These are phyloP conservation scores for Bacidia gigantensis DNA, from an alignment of 495 filamentous ascomycete genomes.

Conservation along the genomic window DNA sequence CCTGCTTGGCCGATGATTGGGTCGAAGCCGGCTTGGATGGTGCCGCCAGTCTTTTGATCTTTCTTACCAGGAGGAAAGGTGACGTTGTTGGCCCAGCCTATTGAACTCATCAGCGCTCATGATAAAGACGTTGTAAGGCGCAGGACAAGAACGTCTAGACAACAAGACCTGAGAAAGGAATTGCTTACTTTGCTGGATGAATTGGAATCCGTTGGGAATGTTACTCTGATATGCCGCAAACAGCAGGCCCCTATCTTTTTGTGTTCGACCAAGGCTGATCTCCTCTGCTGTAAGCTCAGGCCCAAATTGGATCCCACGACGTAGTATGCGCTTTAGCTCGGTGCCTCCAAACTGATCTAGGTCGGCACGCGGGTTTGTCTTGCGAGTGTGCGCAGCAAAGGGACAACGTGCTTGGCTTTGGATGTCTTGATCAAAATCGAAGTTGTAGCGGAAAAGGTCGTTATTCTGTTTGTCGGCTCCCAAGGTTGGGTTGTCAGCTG, in stretches of 20 bases:
- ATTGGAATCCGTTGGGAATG: constrained; percentile 26
- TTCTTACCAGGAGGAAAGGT: constrained; percentile 14
- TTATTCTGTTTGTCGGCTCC: constrained; percentile 18
- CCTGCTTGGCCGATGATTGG: constrained; percentile 24
- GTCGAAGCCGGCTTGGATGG: constrained; percentile 21
- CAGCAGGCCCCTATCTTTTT: constrained; percentile 25
- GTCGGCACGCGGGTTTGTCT: constrained; percentile 28
- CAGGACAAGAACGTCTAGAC: not conserved
- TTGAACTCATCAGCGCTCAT: not conserved
- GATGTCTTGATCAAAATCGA: constrained; percentile 16
- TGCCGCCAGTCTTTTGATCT: not conserved
- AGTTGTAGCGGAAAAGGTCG: constrained; percentile 18
- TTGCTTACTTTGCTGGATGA: constrained; percentile 23
- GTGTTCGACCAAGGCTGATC: constrained; percentile 7
- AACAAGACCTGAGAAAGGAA: not conserved
- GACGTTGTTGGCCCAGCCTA: constrained; percentile 17
- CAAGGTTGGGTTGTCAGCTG: constrained; percentile 21
- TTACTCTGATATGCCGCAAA: constrained; percentile 32
- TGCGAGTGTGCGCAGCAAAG: constrained; percentile 31
- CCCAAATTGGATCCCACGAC: constrained; percentile 31
- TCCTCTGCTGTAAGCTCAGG: constrained; percentile 23
- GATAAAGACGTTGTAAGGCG: not conserved
- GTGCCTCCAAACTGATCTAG: constrained; percentile 10
- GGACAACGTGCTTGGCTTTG: constrained; percentile 24
- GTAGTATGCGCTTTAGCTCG: constrained; percentile 23